These are phyloP conservation scores for Plasmopara viticola DNA, from an alignment of 352 stramenopile genomes.

Conservation along the genomic window DNA sequence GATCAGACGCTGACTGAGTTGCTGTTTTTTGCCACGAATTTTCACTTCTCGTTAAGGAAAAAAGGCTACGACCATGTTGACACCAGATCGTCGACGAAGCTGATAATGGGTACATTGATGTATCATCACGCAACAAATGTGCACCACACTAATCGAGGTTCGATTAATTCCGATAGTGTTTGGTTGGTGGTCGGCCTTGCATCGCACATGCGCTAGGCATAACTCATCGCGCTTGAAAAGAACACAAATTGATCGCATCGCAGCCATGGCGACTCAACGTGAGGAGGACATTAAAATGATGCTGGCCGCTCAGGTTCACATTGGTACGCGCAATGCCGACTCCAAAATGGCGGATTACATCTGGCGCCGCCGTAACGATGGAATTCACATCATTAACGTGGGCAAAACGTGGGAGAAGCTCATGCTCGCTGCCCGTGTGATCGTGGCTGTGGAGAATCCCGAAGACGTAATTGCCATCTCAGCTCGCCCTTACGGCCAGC, in stretches of 20 bases:
- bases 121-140: slow-evolving; percentile 1
- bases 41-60: slow-evolving; percentile 5
- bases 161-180: slow-evolving; percentile 8
- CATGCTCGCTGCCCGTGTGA: slow-evolving; percentile 98
- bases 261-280: slow-evolving; percentile 81
- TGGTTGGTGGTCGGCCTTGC: slow-evolving; percentile 22
- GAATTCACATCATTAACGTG: slow-evolving; percentile 99
- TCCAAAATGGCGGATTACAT: slow-evolving; percentile 99
- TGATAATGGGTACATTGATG: slow-evolving; percentile 21
- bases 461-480: slow-evolving; percentile 99
- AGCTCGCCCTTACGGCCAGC: slow-evolving; percentile 98
- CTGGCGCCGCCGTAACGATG: slow-evolving; percentile 97
- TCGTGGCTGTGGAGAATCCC: slow-evolving; percentile 99
- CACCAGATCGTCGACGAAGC: slow-evolving; percentile 1
- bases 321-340: slow-evolving; percentile 99
- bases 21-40: no score
- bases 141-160: slow-evolving; percentile 4
- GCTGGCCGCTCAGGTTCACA: slow-evolving; percentile 98
- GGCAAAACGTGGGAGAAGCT: slow-evolving; percentile 99
- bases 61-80: slow-evolving; percentile 11
- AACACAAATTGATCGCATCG: slow-evolving; percentile 38
- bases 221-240: slow-evolving; percentile 46
- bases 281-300: slow-evolving; percentile 99
- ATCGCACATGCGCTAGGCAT: no score
- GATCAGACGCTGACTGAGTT: neutral